These are phyloP conservation scores for Gossypium australe DNA, from an alignment of 345 rosid genomes.

Conservation along the genomic window DNA sequence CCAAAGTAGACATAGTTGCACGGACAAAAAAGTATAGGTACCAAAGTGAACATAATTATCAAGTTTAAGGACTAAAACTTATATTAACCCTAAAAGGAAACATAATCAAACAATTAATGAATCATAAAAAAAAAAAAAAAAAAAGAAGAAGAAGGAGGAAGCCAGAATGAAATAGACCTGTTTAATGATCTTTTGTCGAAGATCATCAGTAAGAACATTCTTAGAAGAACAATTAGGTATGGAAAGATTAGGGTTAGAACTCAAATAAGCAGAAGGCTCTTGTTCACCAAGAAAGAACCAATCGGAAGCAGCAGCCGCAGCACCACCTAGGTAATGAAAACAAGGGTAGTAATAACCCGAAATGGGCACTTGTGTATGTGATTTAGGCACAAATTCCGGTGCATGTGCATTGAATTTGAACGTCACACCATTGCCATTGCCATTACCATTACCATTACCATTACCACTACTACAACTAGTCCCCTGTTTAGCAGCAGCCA, in stretches of 20 bases:
- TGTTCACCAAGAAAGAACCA: conserved; percentile 81
- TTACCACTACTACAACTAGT: conserved; percentile 10
- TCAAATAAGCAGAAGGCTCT: conserved; percentile 45
- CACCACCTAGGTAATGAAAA: conserved; percentile 48
- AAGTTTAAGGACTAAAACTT: too few relatives aligned
- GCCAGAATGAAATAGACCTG: conserved; percentile 44
- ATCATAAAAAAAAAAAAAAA: neutral
- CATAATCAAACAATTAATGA: neutral
- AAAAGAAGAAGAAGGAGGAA: neutral
- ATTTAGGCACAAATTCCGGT: conserved; percentile 81
- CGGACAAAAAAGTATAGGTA: too few relatives aligned
- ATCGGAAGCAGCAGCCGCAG: conserved; percentile 49
- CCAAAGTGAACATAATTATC: too few relatives aligned
- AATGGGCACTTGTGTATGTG: conserved; percentile 42
- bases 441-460: conserved; percentile 17
- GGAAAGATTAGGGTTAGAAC: conserved; percentile 41
- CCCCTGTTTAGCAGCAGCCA: conserved; percentile 23
- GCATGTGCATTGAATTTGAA: conserved; percentile 94
- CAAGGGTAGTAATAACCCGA: conserved; percentile 71
- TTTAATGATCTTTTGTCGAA: conserved; percentile 73
- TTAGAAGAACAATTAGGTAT: conserved; percentile 46
- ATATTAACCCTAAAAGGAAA: too few relatives aligned
- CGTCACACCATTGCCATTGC: conserved; percentile 23
- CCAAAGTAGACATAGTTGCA: too few relatives aligned
- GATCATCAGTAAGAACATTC: conserved; percentile 62